Percentiles rank a stretch among this genome's conserved stretches.
These are phyloP conservation scores for Senna siamea DNA, from an alignment of 306 rosid genomes.

Conservation along the genomic window DNA sequence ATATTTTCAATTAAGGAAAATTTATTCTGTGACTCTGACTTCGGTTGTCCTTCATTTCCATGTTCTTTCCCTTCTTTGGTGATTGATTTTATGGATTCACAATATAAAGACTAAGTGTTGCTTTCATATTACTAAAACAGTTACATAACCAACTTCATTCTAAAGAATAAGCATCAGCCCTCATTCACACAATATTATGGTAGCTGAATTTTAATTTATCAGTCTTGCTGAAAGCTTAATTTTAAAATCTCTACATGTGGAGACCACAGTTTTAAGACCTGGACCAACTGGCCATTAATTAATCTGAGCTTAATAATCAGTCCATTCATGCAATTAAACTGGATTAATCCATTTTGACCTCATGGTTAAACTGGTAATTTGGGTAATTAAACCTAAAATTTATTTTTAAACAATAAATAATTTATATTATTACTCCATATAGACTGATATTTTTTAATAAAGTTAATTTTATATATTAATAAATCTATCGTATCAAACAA, in stretches of 20 bases:
- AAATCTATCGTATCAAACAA: not conserved
- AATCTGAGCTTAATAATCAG: not conserved
- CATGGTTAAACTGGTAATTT: not conserved
- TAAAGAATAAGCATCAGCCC: not conserved
- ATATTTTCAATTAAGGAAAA: conserved; percentile 10
- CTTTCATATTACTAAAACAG: conserved; percentile 8
- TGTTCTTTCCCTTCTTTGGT: conserved; percentile 4
- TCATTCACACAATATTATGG: conserved; percentile 15
- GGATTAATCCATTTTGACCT: not conserved
- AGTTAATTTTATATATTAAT: not conserved
- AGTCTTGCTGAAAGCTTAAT: not conserved
- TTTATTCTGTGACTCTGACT: not conserved
- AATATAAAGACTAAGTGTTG: conserved; percentile 17
- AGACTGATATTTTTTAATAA: not conserved
- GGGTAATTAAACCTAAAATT: not conserved
- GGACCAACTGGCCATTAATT: not conserved
- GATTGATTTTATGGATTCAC: not conserved
- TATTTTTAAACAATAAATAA: not conserved
- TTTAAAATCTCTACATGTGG: not conserved
- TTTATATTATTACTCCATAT: not conserved
- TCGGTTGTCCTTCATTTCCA: conserved; percentile 5
- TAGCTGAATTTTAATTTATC: not conserved
- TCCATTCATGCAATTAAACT: not conserved
- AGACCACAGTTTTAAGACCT: not conserved
- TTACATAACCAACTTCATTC: not conserved